These are phyloP conservation scores for Cucumis hystrix DNA, from an alignment of 306 rosid genomes.

Conservation along the genomic window DNA sequence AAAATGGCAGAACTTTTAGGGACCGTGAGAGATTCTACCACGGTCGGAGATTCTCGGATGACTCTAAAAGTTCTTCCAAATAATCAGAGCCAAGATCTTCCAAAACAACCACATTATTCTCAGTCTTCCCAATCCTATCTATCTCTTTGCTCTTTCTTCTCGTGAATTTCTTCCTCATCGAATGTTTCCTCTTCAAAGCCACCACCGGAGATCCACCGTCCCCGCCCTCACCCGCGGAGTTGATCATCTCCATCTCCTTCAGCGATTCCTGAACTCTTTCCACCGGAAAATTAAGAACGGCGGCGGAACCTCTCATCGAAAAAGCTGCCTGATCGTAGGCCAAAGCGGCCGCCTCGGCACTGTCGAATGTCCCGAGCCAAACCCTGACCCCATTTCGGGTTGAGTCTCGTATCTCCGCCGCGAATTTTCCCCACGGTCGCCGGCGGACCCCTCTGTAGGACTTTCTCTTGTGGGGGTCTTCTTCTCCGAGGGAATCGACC, in stretches of 20 bases:
- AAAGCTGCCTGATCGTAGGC: constrained; percentile 74
- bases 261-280: constrained; percentile 32
- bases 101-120: constrained; percentile 22
- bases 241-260: constrained; percentile 22
- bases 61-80: constrained; percentile 34
- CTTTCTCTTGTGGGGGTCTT: neutral
- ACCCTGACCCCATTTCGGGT: constrained; percentile 47
- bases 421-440: constrained; percentile 66
- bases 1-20: neutral
- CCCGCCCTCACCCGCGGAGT: constrained; percentile 4
- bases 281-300: constrained; percentile 39
- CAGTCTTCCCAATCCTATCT: neutral
- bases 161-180: constrained; percentile 23
- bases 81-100: constrained; percentile 46
- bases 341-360: constrained; percentile 55
- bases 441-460: constrained; percentile 44
- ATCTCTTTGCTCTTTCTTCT: constrained; percentile 3
- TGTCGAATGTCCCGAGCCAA: constrained; percentile 70
- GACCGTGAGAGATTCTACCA: neutral
- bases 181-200: constrained; percentile 40
- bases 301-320: constrained; percentile 37
- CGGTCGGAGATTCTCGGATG: neutral
- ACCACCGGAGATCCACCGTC: constrained; percentile 46
- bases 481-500: constrained; percentile 14
- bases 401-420: constrained; percentile 63